Percentiles rank a stretch among this genome's conserved stretches.
Conservation (phyloP, 2,329 filamentous ascomycete species). For the Venturia oleaginea region DNA sequence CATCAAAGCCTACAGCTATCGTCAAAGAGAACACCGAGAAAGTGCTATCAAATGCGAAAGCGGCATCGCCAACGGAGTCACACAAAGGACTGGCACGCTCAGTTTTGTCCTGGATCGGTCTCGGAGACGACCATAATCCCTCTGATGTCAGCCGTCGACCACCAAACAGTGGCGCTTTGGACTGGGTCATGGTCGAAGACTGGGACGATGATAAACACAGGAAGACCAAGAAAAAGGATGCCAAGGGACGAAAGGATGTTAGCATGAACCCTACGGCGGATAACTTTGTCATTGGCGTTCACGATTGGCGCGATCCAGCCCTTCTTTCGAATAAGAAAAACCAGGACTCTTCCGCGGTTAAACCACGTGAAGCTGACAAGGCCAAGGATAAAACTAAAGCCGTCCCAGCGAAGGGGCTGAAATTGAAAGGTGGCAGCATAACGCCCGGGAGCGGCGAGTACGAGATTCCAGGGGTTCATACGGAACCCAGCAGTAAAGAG, state of each 20-base stretch:
- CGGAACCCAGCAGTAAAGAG: neutral
- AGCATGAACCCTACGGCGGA: conserved; percentile 36
- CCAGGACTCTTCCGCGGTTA: conserved; percentile 15
- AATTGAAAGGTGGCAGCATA: conserved; percentile 55
- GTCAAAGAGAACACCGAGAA: conserved; percentile 19
- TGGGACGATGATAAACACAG: conserved; percentile 40
- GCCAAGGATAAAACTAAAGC: conserved; percentile 12
- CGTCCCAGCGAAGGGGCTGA: conserved; percentile 22
- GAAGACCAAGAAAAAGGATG: conserved; percentile 16
- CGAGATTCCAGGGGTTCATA: conserved; percentile 10
- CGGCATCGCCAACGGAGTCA: conserved; percentile 8
- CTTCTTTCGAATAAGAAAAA: conserved; percentile 40
- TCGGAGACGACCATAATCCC: conserved; percentile 23
- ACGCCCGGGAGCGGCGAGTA: conserved; percentile 69
- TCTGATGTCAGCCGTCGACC: conserved; percentile 51
- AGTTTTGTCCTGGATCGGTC: conserved; percentile 35
- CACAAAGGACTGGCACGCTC: conserved; percentile 36
- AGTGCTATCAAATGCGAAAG: neutral
- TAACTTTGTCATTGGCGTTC: conserved; percentile 71
- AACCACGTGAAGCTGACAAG: conserved; percentile 14
- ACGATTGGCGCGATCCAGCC: conserved; percentile 79
- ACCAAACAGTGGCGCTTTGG: conserved; percentile 63
- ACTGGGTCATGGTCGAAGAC: conserved; percentile 63
- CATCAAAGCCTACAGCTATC: conserved; percentile 23
- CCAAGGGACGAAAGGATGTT: conserved; percentile 18